phyloP scores from a whole-genome alignment of 768 basidiomycete genomes.

The Lactarius akahatsu region DNA sequence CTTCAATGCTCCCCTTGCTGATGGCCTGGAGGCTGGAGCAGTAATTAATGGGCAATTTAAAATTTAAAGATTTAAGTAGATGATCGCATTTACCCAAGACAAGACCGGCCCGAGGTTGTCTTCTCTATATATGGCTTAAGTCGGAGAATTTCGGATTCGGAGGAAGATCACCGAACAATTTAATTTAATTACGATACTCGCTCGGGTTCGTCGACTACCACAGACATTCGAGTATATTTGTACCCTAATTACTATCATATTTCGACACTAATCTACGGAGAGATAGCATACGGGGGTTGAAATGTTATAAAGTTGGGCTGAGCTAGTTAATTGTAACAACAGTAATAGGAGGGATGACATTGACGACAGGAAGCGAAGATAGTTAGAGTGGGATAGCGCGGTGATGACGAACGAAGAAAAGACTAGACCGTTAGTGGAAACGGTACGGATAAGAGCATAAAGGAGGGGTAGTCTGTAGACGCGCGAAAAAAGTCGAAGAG shows the following conservation, averaged over 20 bases:
- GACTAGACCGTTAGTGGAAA: slow-evolving; percentile 2
- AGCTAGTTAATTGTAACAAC: slow-evolving; percentile 28
- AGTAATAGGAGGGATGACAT: slow-evolving; percentile 21
- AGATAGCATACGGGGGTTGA: slow-evolving; percentile 12
- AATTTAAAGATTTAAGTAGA: neutral
- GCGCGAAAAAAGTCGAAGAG: slow-evolving; percentile 3
- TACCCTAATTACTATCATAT: slow-evolving; percentile 12
- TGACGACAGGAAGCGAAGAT: slow-evolving; percentile 25
- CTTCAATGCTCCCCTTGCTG: neutral
- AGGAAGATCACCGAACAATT: neutral
- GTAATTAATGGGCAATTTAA: neutral
- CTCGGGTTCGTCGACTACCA: neutral
- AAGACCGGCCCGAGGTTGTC: too few relatives aligned
- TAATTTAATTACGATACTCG: neutral
- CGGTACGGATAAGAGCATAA: slow-evolving; percentile 11
- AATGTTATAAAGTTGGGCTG: slow-evolving; percentile 16
- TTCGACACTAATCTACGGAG: slow-evolving; percentile 12
- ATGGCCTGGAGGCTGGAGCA: neutral
- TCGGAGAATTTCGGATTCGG: neutral
- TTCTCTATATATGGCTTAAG: neutral
- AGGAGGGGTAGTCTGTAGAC: slow-evolving; percentile 21
- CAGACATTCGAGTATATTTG: neutral
- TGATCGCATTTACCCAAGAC: neutral
- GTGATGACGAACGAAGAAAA: slow-evolving; percentile 15
- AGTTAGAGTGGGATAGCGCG: slow-evolving; percentile 27